Percentiles rank a stretch among this genome's conserved stretches.
These are phyloP conservation scores for Backusella sp. DNA, from an alignment of 192 early-diverging fungal genomes.

Conservation along the genomic window DNA sequence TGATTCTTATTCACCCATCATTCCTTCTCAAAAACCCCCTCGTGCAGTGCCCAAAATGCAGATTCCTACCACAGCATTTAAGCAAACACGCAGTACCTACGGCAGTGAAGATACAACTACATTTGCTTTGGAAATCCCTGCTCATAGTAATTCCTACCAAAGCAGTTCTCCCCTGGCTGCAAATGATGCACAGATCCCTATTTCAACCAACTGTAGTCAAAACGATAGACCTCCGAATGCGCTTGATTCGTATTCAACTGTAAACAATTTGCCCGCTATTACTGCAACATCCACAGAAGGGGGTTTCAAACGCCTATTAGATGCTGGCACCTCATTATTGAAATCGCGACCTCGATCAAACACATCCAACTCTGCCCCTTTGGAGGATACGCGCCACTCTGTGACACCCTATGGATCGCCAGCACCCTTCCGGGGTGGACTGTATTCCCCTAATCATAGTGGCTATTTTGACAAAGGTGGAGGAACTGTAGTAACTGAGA, in stretches of 20 bases:
- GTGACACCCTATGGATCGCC: not conserved
- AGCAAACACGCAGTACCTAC: slow-evolving; percentile 25
- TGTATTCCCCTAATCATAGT: not conserved
- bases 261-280: not conserved
- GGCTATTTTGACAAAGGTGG: slow-evolving; percentile 24
- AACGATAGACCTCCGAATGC: not conserved
- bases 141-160: not conserved
- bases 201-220: not conserved
- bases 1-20: slow-evolving; percentile 17
- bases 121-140: slow-evolving; percentile 26
- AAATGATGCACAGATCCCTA: not conserved
- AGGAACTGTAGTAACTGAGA: slow-evolving; percentile 31
- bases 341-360: slow-evolving; percentile 30
- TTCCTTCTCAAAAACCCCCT: slow-evolving; percentile 33
- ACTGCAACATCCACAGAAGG: not conserved
- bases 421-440: not conserved
- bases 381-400: slow-evolving; percentile 2
- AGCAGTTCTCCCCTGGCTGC: not conserved
- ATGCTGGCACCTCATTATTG: slow-evolving; percentile 32
- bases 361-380: slow-evolving; percentile 20
- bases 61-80: slow-evolving; percentile 37
- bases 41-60: slow-evolving; percentile 33
- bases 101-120: slow-evolving; percentile 31
- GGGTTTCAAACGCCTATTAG: slow-evolving; percentile 27
- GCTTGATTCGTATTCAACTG: not conserved